Percentiles rank a stretch among this genome's conserved stretches.
Conservation (phyloP, 331 rosid species). For the Quercus lobata region DNA sequence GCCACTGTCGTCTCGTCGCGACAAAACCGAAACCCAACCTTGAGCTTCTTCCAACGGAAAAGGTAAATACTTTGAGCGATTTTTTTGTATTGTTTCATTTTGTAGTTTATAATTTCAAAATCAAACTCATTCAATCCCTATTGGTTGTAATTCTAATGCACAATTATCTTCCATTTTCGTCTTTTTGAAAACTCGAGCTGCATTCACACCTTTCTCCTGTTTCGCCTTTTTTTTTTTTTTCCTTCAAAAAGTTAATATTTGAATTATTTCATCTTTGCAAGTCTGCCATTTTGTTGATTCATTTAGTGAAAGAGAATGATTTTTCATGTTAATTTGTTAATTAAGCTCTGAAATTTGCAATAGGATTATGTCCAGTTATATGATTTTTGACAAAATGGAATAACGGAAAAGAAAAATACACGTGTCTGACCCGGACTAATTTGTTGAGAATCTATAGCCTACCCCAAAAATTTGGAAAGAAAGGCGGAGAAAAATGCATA, state of each 20-base stretch:
- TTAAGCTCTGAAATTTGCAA: too few species aligned
- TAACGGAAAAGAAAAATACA: too few species aligned
- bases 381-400: too few species aligned
- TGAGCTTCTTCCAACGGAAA: background rate
- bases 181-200: background rate
- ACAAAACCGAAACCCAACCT: background rate
- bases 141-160: background rate
- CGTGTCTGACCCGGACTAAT: too few species aligned
- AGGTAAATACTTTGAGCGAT: background rate
- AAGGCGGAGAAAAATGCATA: too few species aligned
- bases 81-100: background rate
- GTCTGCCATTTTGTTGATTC: background rate
- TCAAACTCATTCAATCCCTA: background rate
- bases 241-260: background rate
- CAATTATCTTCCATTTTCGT: background rate
- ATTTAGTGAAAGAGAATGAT: background rate
- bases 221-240: background rate
- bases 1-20: background rate
- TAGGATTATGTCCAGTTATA: background rate
- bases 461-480: too few species aligned
- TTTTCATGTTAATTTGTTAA: background rate
- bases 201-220: too few species aligned
- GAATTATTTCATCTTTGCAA: background rate
- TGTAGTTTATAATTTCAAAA: background rate
- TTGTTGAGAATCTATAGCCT: too few species aligned